Conservation (phyloP, 345 rosid species). For the Aurinia saxatilis region DNA sequence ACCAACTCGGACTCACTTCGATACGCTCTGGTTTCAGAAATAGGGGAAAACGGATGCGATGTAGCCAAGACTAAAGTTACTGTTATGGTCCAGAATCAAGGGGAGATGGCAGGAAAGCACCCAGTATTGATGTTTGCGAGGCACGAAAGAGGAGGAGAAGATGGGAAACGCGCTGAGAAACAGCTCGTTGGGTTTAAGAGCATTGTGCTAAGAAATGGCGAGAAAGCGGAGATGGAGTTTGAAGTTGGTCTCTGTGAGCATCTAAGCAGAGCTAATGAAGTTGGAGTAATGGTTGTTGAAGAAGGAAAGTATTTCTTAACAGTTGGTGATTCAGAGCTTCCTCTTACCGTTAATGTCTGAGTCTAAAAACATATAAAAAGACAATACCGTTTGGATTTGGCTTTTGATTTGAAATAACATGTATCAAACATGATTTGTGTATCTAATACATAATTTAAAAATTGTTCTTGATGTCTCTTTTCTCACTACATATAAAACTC, state of each 20-base stretch:
- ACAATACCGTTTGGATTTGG: background rate
- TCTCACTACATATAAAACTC: slow-evolving; percentile 15
- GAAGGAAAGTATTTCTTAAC: slow-evolving; percentile 61
- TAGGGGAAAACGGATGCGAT: slow-evolving; percentile 41
- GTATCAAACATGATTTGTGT: background rate
- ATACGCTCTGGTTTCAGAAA: slow-evolving; percentile 37
- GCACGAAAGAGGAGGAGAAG: slow-evolving; percentile 38
- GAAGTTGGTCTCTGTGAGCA: slow-evolving; percentile 56
- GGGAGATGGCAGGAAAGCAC: slow-evolving; percentile 67
- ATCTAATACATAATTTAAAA: background rate
- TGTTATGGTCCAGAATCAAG: slow-evolving; percentile 48
- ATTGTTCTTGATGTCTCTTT: slow-evolving; percentile 12
- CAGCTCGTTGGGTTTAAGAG: slow-evolving; percentile 68
- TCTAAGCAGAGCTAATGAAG: slow-evolving; percentile 57
- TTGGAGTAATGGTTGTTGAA: slow-evolving; percentile 62
- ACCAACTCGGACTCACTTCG: slow-evolving; percentile 22
- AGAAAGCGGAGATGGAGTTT: slow-evolving; percentile 48
- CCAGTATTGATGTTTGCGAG: slow-evolving; percentile 55
- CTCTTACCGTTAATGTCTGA: slow-evolving; percentile 40
- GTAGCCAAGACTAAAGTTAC: slow-evolving; percentile 34
- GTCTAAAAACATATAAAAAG: slow-evolving; percentile 28
- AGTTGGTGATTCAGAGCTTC: slow-evolving; percentile 58
- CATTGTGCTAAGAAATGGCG: slow-evolving; percentile 46
- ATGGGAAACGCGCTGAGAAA: slow-evolving; percentile 47
- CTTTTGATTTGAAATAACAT: slow-evolving; percentile 5